Base-by-base conservation (phyloP, 768 basidiomycete species). In the Mycena venus region DNA sequence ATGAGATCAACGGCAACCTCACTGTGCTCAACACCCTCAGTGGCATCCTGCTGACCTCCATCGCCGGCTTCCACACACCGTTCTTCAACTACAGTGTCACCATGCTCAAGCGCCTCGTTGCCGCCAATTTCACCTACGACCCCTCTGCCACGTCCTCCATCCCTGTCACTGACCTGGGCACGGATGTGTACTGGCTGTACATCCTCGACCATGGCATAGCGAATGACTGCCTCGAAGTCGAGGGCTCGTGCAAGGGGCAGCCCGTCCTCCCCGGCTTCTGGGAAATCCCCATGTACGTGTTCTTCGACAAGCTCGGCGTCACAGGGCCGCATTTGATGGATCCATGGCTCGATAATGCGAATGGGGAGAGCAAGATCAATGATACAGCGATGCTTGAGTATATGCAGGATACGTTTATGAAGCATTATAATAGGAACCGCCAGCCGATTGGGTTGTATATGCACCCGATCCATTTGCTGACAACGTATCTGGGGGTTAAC, bases 281-380 rank as follows among this genome's bases (percentile, higher is more conserved):
- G 94, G 94, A 95, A 82, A 88, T 95, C 68, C 94, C 94, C 3
- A 94, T 95, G 94, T 94, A 94, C 80, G 91, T 91, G 0, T 88
- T 91, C 81, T 94, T 95, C 76, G 94, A 94, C 79, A 74, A 87
- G 8, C 80, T 83, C 14, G 92, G 4, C 84, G n/a, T 82, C 12
- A 82, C 73, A 7, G 92, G 92, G 0, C 82, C 86, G 10, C 93
- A 95, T 85, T 84, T 95, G 75, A 95, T 95, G 94, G 94, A 95
- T 79, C 94, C 94, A 65, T 95, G 93, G 93, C 84, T n/a, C n/a
- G n/a, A n/a, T n/a, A n/a, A n/a, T n/a, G n/a, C n/a, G n/a, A n/a
- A n/a, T n/a, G n/a, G n/a, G 38, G n/a, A n/a, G n/a, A n/a, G n/a
- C n/a, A n/a, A n/a, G n/a, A n/a, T n/a, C n/a, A n/a, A 94, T 92